These are phyloP conservation scores for Suillus weaverae DNA, from an alignment of 768 basidiomycete species.

Conservation along the genomic window DNA sequence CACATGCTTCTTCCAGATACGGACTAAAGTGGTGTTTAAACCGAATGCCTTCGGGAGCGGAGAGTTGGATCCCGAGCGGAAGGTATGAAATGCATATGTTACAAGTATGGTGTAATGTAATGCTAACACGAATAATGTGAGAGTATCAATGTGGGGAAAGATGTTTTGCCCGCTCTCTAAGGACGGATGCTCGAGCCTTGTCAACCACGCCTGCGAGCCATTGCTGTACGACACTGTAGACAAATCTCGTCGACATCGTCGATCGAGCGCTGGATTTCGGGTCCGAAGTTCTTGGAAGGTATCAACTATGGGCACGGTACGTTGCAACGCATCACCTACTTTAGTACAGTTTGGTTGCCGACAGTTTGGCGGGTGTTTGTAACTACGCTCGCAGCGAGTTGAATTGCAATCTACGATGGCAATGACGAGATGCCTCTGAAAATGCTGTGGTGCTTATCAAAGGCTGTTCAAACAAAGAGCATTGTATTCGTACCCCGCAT, in stretches of 20 bases:
- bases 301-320: conserved; percentile 12
- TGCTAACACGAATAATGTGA: conserved; percentile 15
- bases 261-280: conserved; percentile 66
- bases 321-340: conserved; percentile 41
- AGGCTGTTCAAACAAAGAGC: conserved; percentile 13
- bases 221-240: conserved; percentile 65
- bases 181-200: background rate
- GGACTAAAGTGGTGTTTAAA: conserved; percentile 1
- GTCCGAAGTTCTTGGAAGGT: conserved; percentile 56
- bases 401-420: conserved; percentile 78
- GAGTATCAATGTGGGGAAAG: background rate
- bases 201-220: conserved; percentile 33
- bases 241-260: conserved; percentile 74
- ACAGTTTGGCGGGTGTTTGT: conserved; percentile 58
- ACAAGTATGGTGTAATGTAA: conserved; percentile 28
- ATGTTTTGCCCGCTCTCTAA: background rate
- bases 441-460: conserved; percentile 51
- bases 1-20: background rate
- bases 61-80: conserved; percentile 11
- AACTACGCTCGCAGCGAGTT: conserved; percentile 60
- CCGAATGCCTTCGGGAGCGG: conserved; percentile 11
- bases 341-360: conserved; percentile 52
- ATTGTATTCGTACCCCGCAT: conserved; percentile 55
- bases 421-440: conserved; percentile 71
- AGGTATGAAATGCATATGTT: conserved; percentile 24